Conservation (phyloP, 2,329 filamentous ascomycete genomes). For the Chrysoporthe puriensis region DNA sequence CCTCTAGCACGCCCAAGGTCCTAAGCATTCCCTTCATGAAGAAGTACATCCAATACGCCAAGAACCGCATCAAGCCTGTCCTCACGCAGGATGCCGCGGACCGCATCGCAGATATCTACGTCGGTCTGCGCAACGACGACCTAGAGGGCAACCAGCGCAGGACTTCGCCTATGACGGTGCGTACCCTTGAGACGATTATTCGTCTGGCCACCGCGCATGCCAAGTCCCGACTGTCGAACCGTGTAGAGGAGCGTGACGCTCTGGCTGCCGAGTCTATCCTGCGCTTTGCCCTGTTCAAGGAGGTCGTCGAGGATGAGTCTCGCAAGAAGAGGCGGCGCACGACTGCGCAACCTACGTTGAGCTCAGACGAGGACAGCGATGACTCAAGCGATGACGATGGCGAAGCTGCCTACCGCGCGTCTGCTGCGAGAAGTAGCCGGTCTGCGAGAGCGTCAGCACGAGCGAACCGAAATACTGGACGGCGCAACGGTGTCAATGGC, state of each 20-base stretch:
- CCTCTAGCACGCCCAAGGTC: slow-evolving; percentile 80
- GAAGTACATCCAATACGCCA: slow-evolving; percentile 99
- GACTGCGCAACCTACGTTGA: slow-evolving; percentile 54
- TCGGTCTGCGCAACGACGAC: slow-evolving; percentile 91
- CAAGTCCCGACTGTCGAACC: slow-evolving; percentile 84
- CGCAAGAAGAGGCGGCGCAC: slow-evolving; percentile 78
- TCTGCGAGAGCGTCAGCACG: slow-evolving; percentile 39
- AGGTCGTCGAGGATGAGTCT: slow-evolving; percentile 80
- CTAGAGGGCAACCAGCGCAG: slow-evolving; percentile 91
- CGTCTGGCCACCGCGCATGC: slow-evolving; percentile 95
- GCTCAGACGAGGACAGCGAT: slow-evolving; percentile 61
- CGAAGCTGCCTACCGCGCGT: slow-evolving; percentile 42
- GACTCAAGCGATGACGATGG: slow-evolving; percentile 57
- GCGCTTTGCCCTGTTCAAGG: slow-evolving; percentile 95
- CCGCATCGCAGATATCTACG: slow-evolving; percentile 89
- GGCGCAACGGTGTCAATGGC: slow-evolving; percentile 34
- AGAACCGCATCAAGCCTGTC: slow-evolving; percentile 85
- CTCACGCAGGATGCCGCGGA: slow-evolving; percentile 90
- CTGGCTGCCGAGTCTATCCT: slow-evolving; percentile 86
- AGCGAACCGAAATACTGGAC: slow-evolving; percentile 36
- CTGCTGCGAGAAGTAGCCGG: slow-evolving; percentile 42
- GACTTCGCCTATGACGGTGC: slow-evolving; percentile 93
- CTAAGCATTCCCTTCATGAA: slow-evolving; percentile 98
- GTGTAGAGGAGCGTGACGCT: slow-evolving; percentile 89
- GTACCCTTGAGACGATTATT: slow-evolving; percentile 97